Evolutionary conservation across 2,329 filamentous ascomycete species (phyloP).

Genomic region (Scytalidium sp.): DNA sequence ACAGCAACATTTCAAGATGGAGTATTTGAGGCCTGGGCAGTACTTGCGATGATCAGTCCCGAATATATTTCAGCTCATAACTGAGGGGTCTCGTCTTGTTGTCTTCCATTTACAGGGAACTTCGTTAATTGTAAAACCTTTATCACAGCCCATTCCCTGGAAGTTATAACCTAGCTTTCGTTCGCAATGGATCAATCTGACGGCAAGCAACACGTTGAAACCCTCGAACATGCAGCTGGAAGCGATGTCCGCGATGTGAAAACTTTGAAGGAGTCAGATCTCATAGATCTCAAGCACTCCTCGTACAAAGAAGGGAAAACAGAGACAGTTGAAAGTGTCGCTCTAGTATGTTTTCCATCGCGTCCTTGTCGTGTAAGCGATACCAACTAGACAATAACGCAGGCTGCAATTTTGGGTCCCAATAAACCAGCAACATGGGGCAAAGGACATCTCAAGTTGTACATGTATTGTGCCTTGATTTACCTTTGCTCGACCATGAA

Average conservation of each 20-base stretch:
- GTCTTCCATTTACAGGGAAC: not conserved
- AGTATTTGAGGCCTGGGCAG: no score
- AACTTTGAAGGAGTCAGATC: not conserved
- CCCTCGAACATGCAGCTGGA: not conserved
- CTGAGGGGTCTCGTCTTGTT: not conserved
- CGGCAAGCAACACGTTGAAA: not conserved
- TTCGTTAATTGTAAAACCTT: no score
- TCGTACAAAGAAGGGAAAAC: not conserved
- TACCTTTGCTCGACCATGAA: constrained; percentile 38
- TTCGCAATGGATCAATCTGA: not conserved
- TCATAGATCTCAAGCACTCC: not conserved
- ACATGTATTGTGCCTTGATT: constrained; percentile 21
- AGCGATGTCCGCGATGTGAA: not conserved
- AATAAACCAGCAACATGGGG: constrained; percentile 2
- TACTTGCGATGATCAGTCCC: no score
- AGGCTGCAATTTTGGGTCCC: not conserved
- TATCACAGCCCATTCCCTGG: not conserved
- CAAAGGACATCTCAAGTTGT: constrained; percentile 14
- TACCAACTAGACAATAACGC: not conserved
- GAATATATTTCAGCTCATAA: not conserved
- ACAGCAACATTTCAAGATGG: no score
- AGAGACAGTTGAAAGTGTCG: not conserved
- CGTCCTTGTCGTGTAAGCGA: not conserved
- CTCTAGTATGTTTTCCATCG: not conserved
- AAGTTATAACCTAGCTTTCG: not conserved